phyloP scores from a whole-genome alignment of 169 alveolate genomes.

The Eimeria acervulina region DNA sequence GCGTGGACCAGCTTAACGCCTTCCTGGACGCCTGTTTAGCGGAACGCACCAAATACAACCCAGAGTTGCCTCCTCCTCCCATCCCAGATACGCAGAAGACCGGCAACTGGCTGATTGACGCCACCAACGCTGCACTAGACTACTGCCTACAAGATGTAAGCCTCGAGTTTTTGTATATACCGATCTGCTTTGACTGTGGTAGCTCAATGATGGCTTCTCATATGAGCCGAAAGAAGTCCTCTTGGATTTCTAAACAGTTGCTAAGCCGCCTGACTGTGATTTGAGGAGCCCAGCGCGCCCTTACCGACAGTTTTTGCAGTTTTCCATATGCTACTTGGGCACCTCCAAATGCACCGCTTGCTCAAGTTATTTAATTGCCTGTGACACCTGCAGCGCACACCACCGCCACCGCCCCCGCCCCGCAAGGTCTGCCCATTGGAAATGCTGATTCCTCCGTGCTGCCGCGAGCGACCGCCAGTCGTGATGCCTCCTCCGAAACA shows the following conservation, averaged over 20 bases:
- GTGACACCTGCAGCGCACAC: slow-evolving; percentile 58
- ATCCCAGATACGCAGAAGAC: slow-evolving; percentile 81
- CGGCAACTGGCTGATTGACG: slow-evolving; percentile 82
- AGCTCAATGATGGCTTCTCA: background rate
- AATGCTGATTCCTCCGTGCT: slow-evolving; percentile 74
- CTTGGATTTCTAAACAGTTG: background rate
- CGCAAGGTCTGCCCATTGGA: slow-evolving; percentile 52
- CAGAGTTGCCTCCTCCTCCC: slow-evolving; percentile 65
- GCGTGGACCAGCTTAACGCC: slow-evolving; percentile 83
- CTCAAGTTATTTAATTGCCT: background rate
- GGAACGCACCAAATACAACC: slow-evolving; percentile 19
- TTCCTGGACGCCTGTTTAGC: slow-evolving; percentile 81
- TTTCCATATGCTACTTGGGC: no score
- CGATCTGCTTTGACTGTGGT: background rate
- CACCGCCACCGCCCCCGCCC: slow-evolving; percentile 59
- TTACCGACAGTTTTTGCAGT: background rate
- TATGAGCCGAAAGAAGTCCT: background rate
- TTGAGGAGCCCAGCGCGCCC: background rate
- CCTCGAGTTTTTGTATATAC: background rate
- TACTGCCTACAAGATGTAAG: slow-evolving; percentile 72
- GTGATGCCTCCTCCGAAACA: slow-evolving; percentile 60
- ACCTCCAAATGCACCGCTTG: background rate
- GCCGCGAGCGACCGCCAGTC: slow-evolving; percentile 69
- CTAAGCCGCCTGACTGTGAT: background rate
- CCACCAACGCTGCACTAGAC: slow-evolving; percentile 78